These are phyloP conservation scores for Fusarium pilosicola DNA, from an alignment of 2,329 filamentous ascomycete genomes.

Conservation along the genomic window DNA sequence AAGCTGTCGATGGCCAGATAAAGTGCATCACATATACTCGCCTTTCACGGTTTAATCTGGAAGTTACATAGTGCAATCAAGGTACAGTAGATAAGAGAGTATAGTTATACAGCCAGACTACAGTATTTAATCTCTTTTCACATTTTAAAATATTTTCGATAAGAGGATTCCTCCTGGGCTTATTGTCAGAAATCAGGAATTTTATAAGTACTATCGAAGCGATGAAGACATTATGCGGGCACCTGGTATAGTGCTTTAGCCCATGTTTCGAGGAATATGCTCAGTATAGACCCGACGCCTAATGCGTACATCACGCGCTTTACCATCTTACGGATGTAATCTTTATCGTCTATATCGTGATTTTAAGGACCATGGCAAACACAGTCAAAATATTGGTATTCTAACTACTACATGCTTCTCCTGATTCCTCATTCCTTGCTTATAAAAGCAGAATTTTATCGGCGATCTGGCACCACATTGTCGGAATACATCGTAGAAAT, in stretches of 20 bases:
- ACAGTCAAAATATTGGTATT: not conserved
- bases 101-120: not conserved
- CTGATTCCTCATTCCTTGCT: fast-evolving
- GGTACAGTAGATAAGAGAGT: not conserved
- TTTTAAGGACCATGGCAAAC: not conserved
- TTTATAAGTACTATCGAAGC: fast-evolving
- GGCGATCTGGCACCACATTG: not conserved
- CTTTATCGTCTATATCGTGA: not conserved
- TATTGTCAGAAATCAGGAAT: fast-evolving
- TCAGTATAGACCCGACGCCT: not conserved
- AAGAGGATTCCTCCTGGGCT: fast-evolving
- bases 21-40: fast-evolving
- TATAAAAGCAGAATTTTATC: not conserved
- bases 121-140: not conserved
- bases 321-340: fast-evolving
- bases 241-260: no score
- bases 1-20: fast-evolving
- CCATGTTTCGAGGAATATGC: not conserved
- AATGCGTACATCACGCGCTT: fast-evolving
- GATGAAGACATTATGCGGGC: fast-evolving
- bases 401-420: fast-evolving
- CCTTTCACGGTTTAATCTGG: fast-evolving
- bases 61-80: fast-evolving
- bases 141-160: fast-evolving
- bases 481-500: not conserved